phyloP scores from a whole-genome alignment of 2,329 filamentous ascomycete species.

The Apiospora malaysiana region DNA sequence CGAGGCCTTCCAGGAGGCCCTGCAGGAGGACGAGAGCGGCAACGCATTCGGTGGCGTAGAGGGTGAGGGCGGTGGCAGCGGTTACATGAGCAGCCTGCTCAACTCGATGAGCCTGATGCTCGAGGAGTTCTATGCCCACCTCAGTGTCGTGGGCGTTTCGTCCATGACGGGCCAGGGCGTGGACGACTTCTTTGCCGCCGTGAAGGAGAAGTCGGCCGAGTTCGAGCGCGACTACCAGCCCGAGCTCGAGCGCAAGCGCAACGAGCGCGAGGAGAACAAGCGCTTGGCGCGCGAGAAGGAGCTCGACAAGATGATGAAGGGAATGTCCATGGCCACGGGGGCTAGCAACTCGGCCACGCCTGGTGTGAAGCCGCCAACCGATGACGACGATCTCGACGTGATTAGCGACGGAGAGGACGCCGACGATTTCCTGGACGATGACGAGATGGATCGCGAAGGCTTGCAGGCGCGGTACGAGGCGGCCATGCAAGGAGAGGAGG shows the following conservation, averaged over 20 bases:
- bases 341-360: constrained; percentile 27
- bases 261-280: constrained; percentile 79
- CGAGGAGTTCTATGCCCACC: constrained; percentile 95
- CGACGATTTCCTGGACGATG: constrained; percentile 62
- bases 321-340: constrained; percentile 67
- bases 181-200: constrained; percentile 91
- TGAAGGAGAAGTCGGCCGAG: constrained; percentile 84
- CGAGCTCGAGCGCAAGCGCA: constrained; percentile 80
- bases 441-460: constrained; percentile 67
- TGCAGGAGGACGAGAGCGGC: constrained; percentile 78
- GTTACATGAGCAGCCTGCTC: constrained; percentile 94
- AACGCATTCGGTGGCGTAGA: constrained; percentile 79
- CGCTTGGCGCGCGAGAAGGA: constrained; percentile 76
- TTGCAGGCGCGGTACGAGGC: constrained; percentile 79
- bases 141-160: constrained; percentile 92
- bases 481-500: constrained; percentile 67
- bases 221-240: constrained; percentile 92
- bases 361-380: constrained; percentile 43
- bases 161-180: constrained; percentile 91
- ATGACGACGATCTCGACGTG: constrained; percentile 55
- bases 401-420: constrained; percentile 58
- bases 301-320: constrained; percentile 91
- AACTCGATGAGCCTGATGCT: constrained; percentile 98
- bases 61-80: constrained; percentile 63
- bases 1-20: constrained; percentile 88